Conservation (phyloP, 768 basidiomycete genomes). For the Termitomyces sp. region DNA sequence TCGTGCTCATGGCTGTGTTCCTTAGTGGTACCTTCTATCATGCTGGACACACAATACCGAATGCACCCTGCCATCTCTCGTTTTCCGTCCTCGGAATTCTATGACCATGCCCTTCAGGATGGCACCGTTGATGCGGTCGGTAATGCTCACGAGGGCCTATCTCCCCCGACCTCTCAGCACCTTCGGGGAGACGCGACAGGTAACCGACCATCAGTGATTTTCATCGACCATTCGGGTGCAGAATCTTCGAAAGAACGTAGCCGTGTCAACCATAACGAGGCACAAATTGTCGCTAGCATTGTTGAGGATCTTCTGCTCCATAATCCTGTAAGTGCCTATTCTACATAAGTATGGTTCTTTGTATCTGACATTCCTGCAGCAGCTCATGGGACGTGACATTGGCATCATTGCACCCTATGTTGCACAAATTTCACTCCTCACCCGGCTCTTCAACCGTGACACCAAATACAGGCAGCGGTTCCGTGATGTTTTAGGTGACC, state of each 20-base stretch:
- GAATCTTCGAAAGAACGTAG: constrained; percentile 72
- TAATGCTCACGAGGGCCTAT: constrained; percentile 45
- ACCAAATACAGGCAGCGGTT: constrained; percentile 51
- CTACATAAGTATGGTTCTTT: constrained; percentile 7
- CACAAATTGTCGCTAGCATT: constrained; percentile 69
- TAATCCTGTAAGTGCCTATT: constrained; percentile 55
- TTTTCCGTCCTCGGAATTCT: constrained; percentile 86
- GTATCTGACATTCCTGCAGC: constrained; percentile 28
- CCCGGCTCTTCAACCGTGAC: constrained; percentile 60
- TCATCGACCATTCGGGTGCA: constrained; percentile 72
- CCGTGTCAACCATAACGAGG: constrained; percentile 75
- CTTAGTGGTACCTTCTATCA: constrained; percentile 79
- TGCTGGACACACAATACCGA: constrained; percentile 93
- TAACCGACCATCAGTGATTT: constrained; percentile 61
- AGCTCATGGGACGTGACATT: constrained; percentile 70
- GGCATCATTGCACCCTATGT: constrained; percentile 92
- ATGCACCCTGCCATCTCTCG: constrained; percentile 91
- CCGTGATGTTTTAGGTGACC: constrained; percentile 53
- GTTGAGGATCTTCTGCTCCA: constrained; percentile 77
- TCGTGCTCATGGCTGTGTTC: neutral
- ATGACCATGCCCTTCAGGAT: constrained; percentile 63
- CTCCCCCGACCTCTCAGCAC: constrained; percentile 61
- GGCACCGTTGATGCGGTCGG: constrained; percentile 63
- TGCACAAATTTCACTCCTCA: constrained; percentile 78
- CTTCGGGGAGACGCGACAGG: constrained; percentile 37